Percentiles rank a stretch among this genome's conserved stretches.
Evolutionary conservation across 2,329 filamentous ascomycete genomes (phyloP).

Genomic region (Nothophaeocryptopus gaeumannii): DNA sequence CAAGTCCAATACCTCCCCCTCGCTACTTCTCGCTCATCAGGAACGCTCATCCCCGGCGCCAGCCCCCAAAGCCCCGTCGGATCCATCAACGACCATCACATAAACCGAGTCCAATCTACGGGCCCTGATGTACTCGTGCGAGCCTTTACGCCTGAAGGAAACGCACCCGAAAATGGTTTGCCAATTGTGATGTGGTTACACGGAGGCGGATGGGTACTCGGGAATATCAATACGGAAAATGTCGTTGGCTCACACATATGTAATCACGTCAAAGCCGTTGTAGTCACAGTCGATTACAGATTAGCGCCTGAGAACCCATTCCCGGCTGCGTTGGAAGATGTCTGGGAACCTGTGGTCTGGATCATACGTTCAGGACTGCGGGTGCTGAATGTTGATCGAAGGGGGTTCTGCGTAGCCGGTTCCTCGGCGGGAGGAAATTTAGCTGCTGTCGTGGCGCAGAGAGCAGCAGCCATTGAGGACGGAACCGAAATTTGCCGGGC

Average conservation of each 20-base stretch:
- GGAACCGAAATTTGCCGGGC: background rate
- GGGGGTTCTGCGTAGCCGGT: background rate
- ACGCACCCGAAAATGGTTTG: background rate
- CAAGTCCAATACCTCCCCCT: conserved; percentile 1
- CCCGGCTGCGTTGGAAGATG: background rate
- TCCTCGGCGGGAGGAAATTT: conserved; percentile 1
- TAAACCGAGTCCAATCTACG: background rate
- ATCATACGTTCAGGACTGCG: background rate
- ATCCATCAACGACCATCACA: background rate
- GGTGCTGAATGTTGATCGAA: background rate
- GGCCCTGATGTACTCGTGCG: conserved; percentile 1
- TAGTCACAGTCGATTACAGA: background rate
- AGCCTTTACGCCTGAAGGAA: background rate
- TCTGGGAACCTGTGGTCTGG: background rate
- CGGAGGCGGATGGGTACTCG: conserved; percentile 2
- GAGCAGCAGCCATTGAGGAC: background rate
- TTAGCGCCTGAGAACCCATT: background rate
- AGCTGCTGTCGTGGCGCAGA: conserved; percentile 1
- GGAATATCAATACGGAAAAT: conserved; percentile 4
- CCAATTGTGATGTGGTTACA: conserved; percentile 1
- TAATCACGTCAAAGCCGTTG: background rate
- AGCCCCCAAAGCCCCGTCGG: conserved; percentile 2
- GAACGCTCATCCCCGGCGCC: conserved; percentile 1
- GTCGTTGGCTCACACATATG: conserved; percentile 4
- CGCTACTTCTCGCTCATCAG: background rate